Evolutionary conservation across 345 rosid genomes (phyloP).

Genomic region (Hibiscus trionum): DNA sequence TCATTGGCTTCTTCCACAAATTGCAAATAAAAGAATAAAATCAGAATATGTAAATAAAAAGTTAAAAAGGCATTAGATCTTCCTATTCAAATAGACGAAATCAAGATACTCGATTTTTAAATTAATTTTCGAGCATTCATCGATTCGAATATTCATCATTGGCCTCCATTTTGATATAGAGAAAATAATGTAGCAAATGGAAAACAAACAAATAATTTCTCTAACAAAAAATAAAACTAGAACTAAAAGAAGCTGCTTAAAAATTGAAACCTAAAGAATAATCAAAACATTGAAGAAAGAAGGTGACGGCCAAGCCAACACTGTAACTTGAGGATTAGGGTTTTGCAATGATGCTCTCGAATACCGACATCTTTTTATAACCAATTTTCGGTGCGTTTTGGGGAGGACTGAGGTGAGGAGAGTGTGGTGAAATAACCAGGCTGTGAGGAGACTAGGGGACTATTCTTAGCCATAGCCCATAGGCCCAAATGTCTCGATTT

Average conservation of each 20-base stretch:
- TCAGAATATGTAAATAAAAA: neutral
- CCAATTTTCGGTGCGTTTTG: neutral
- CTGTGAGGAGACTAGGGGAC: neutral
- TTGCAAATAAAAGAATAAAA: neutral
- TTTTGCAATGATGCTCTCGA: neutral
- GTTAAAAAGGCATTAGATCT: conserved; percentile 41
- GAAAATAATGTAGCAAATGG: neutral
- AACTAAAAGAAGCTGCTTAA: neutral
- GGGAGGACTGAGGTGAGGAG: neutral
- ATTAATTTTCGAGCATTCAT: conserved; percentile 15
- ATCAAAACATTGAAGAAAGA: neutral
- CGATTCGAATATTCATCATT: conserved; percentile 25
- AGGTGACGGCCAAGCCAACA: neutral
- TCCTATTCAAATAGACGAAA: conserved; percentile 30
- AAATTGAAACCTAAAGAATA: neutral
- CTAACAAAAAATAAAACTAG: neutral
- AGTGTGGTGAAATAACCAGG: neutral
- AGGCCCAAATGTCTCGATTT: neutral
- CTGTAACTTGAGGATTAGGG: neutral
- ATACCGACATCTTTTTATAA: neutral
- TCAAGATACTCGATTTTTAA: conserved; percentile 19
- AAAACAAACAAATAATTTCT: neutral
- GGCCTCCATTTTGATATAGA: conserved; percentile 1
- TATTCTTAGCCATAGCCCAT: neutral
- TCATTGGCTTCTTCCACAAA: conserved; percentile 22